These are phyloP conservation scores for Huiozyma naganishii DNA, from an alignment of 805 yeast genomes.

Conservation along the genomic window DNA sequence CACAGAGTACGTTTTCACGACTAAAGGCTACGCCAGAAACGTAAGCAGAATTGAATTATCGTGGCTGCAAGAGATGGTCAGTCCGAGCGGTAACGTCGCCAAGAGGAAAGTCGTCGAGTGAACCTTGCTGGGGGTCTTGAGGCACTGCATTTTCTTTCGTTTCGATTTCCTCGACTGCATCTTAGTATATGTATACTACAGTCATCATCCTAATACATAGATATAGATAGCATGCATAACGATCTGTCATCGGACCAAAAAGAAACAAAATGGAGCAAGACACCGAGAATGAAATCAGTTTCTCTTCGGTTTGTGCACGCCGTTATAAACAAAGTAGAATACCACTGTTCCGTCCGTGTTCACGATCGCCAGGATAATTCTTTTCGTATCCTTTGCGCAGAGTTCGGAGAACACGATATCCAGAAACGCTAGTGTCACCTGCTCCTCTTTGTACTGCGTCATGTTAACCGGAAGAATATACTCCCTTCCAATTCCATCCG, in stretches of 20 bases:
- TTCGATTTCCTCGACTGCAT: too few species aligned
- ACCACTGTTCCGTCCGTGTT: conserved; percentile 61
- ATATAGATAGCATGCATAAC: too few species aligned
- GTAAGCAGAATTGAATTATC: conserved; percentile 72
- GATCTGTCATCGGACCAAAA: too few species aligned
- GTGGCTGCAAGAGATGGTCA: conserved; percentile 76
- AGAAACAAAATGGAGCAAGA: too few species aligned
- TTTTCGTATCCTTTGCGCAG: conserved; percentile 19
- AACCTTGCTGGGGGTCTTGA: not conserved
- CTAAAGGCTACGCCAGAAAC: conserved; percentile 84
- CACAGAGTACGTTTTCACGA: conserved; percentile 85
- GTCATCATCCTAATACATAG: too few species aligned
- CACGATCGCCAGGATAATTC: conserved; percentile 44
- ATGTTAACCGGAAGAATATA: conserved; percentile 23
- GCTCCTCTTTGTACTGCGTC: conserved; percentile 17
- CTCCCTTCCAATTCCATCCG: conserved; percentile 7
- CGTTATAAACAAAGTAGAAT: conserved; percentile 59
- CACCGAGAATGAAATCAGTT: conserved; percentile 23
- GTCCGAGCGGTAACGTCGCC: conserved; percentile 8
- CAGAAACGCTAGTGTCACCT: conserved; percentile 17
- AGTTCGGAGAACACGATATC: conserved; percentile 13
- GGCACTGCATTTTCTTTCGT: not conserved
- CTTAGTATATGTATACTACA: too few species aligned
- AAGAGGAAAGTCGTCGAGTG: conserved; percentile 6
- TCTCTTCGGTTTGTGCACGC: conserved; percentile 52